phyloP scores from a whole-genome alignment of 129 eudicot genomes.

The Helianthus tuberosus region DNA sequence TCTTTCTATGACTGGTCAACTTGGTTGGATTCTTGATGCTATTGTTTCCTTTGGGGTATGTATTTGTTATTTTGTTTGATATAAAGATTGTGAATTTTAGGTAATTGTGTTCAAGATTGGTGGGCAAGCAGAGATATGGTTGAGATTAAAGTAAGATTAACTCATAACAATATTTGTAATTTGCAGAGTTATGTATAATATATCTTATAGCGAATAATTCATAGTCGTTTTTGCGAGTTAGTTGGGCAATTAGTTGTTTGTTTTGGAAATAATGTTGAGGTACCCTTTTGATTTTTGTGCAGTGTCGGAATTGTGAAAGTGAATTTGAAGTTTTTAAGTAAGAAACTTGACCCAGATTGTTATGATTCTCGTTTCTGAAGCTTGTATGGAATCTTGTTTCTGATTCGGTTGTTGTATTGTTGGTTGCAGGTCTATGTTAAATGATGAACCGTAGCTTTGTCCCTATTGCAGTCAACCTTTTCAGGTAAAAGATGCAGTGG shows the following conservation, averaged over 20 bases:
- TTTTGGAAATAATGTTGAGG: slow-evolving; percentile 10
- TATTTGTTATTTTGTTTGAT: background rate
- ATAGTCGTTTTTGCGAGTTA: no score
- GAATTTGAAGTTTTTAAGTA: slow-evolving; percentile 88
- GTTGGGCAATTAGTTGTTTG: background rate
- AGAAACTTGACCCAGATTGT: slow-evolving; percentile 30
- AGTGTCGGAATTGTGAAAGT: slow-evolving; percentile 90
- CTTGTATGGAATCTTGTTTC: background rate
- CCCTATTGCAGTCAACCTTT: slow-evolving; percentile 80
- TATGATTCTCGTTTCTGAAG: background rate
- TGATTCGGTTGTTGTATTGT: slow-evolving; percentile 11
- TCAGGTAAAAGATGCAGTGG: no score
- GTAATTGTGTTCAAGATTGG: slow-evolving; percentile 32
- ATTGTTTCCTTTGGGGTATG: slow-evolving; percentile 85
- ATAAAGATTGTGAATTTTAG: background rate
- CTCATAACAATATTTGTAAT: background rate
- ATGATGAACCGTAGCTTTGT: slow-evolving; percentile 70
- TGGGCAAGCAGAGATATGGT: slow-evolving; percentile 87
- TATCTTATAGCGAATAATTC: background rate
- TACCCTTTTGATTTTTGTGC: slow-evolving; percentile 35
- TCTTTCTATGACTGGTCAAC: slow-evolving; percentile 80
- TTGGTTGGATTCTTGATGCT: slow-evolving; percentile 94
- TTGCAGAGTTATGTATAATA: slow-evolving; percentile 1
- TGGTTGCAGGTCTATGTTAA: slow-evolving; percentile 45
- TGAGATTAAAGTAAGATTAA: slow-evolving; percentile 66